A percentile compares a stretch with the other conserved stretches of the same genome.
These are phyloP conservation scores for Anthracocystis setariae DNA, from an alignment of 1,284 basidiomycete genomes.

Conservation along the genomic window DNA sequence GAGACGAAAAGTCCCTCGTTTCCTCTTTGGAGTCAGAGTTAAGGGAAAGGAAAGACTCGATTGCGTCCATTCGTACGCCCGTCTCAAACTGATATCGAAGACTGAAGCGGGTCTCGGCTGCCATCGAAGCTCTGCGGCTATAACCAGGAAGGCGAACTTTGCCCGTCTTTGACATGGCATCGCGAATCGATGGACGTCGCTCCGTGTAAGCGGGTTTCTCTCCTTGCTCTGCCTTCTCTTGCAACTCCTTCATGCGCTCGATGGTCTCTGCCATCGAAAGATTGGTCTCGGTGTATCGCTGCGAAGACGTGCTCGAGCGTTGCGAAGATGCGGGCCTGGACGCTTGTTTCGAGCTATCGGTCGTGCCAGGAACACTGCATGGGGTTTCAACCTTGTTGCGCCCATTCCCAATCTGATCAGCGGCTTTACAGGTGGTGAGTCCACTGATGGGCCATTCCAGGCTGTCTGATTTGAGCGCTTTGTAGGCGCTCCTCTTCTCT, in stretches of 20 bases:
- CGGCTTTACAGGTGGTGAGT: not conserved
- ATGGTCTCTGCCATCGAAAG: conserved; percentile 54
- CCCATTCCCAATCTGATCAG: conserved; percentile 2
- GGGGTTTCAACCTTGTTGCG: not conserved
- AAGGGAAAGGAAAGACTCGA: conserved; percentile 45
- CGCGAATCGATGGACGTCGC: conserved; percentile 29
- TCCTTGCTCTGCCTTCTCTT: not conserved
- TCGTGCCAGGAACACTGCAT: not conserved
- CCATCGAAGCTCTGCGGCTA: conserved; percentile 29
- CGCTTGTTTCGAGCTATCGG: not conserved
- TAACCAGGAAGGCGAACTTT: conserved; percentile 42
- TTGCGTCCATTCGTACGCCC: conserved; percentile 34
- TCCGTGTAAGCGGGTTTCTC: conserved; percentile 4
- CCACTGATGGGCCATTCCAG: conserved; percentile 54
- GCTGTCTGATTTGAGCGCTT: conserved; percentile 45
- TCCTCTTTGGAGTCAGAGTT: conserved; percentile 12
- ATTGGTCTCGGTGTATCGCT: conserved; percentile 21
- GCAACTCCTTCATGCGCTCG: conserved; percentile 41
- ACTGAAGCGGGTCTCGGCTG: conserved; percentile 39
- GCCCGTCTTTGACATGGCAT: conserved; percentile 27
- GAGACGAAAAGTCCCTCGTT: conserved; percentile 7
- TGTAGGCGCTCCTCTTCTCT: conserved; percentile 54
- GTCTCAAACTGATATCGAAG: conserved; percentile 52
- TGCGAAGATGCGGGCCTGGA: not conserved
- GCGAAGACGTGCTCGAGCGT: not conserved